Percentiles rank a stretch among this genome's conserved stretches.
Evolutionary conservation across 768 basidiomycete genomes (phyloP).

Genomic region (Dioszegia hungarica): DNA sequence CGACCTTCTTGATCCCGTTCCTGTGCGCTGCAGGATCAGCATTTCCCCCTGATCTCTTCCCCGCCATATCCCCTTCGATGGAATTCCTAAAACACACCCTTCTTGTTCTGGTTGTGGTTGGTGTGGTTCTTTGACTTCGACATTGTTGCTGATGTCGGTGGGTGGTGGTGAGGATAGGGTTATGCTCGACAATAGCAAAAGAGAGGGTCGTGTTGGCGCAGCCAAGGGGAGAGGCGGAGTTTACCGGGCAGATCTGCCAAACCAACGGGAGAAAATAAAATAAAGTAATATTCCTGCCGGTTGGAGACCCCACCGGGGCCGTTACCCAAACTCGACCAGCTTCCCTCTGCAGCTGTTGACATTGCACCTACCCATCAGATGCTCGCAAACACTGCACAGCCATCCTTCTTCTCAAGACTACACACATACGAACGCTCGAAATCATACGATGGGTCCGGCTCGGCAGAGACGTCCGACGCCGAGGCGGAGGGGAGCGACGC

Average conservation of each 20-base stretch:
- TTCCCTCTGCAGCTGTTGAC: slow-evolving; percentile 1
- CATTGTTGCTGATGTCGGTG: slow-evolving; percentile 55
- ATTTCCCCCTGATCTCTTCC: neutral
- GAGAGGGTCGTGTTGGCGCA: no score
- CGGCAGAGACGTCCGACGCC: neutral
- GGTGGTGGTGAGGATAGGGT: neutral
- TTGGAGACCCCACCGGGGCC: no score
- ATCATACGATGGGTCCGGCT: neutral
- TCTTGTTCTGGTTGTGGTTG: slow-evolving; percentile 81
- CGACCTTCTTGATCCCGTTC: slow-evolving; percentile 89
- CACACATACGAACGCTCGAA: neutral
- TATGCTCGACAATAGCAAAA: neutral
- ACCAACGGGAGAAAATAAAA: no score
- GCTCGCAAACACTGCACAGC: neutral
- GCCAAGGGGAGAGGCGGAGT: no score
- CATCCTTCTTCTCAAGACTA: slow-evolving; percentile 2
- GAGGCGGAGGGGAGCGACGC: neutral
- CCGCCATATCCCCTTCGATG: neutral
- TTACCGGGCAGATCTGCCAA: no score
- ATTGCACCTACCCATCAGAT: neutral
- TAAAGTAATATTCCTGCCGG: no score
- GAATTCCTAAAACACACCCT: slow-evolving; percentile 53
- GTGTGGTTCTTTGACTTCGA: slow-evolving; percentile 90
- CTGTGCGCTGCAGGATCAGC: slow-evolving; percentile 61
- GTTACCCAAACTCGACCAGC: no score